Evolutionary conservation across 371 early-diverging fungal species (phyloP).

Genomic region (Lichtheimia ramosa): DNA sequence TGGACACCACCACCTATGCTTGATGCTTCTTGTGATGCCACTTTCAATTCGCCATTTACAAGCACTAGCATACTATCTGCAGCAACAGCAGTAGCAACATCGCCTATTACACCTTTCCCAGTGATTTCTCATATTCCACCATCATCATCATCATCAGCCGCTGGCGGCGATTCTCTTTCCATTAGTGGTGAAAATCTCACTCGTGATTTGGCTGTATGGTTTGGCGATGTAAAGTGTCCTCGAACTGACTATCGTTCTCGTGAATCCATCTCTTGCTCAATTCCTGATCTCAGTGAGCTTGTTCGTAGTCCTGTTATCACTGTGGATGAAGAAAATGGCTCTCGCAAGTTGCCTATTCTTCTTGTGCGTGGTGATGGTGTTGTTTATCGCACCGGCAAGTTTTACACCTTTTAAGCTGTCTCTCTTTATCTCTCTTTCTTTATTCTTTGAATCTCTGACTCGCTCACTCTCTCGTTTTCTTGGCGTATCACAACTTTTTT

Average conservation of each 20-base stretch:
- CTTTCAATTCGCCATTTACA: slow-evolving; percentile 15
- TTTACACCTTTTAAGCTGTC: slow-evolving; percentile 30
- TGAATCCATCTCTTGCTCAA: slow-evolving; percentile 43
- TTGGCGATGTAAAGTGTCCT: slow-evolving; percentile 62
- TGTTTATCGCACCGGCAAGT: slow-evolving; percentile 61
- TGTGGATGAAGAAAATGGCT: slow-evolving; percentile 25
- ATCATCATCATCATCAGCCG: not conserved
- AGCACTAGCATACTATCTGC: not conserved
- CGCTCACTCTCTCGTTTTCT: not conserved
- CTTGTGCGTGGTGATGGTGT: slow-evolving; percentile 68
- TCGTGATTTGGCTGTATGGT: slow-evolving; percentile 67
- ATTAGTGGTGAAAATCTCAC: slow-evolving; percentile 66
- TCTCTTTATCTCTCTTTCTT: not conserved
- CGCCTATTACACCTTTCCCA: slow-evolving; percentile 13
- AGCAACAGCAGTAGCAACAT: not conserved
- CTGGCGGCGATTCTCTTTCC: slow-evolving; percentile 12
- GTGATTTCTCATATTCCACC: not conserved
- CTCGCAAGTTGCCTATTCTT: slow-evolving; percentile 53
- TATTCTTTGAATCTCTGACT: not conserved
- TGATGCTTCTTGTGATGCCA: slow-evolving; percentile 4
- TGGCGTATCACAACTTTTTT: too few relatives aligned
- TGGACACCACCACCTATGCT: slow-evolving; percentile 45
- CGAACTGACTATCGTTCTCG: slow-evolving; percentile 51
- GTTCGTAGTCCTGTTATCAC: slow-evolving; percentile 21
- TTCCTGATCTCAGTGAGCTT: slow-evolving; percentile 38